These are phyloP conservation scores for Russula ochroleuca DNA, from an alignment of 768 basidiomycete genomes.

Conservation along the genomic window DNA sequence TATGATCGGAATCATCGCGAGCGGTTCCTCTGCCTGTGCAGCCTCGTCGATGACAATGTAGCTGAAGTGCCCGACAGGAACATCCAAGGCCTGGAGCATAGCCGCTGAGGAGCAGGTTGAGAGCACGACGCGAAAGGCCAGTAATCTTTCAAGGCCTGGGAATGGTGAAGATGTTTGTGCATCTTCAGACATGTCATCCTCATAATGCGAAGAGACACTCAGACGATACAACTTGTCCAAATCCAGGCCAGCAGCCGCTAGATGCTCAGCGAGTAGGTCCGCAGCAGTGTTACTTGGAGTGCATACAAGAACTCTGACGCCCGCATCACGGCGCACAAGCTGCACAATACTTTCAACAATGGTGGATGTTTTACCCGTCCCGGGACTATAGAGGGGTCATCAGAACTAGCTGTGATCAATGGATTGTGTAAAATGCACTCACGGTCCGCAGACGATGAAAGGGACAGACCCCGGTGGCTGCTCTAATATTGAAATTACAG, in stretches of 20 bases:
- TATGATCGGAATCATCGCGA: slow-evolving; percentile 43
- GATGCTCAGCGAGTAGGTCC: slow-evolving; percentile 34
- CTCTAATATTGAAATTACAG: slow-evolving; percentile 43
- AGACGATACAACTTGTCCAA: slow-evolving; percentile 46
- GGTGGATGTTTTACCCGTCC: slow-evolving; percentile 40
- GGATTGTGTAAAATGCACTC: slow-evolving; percentile 29
- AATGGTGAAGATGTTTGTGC: slow-evolving; percentile 37
- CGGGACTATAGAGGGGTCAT: slow-evolving; percentile 33
- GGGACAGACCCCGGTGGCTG: slow-evolving; percentile 46
- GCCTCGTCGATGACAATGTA: slow-evolving; percentile 65
- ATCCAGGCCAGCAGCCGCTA: slow-evolving; percentile 25
- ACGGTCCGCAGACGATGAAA: slow-evolving; percentile 64
- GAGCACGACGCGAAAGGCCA: slow-evolving; percentile 48
- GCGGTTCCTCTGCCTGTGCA: slow-evolving; percentile 59
- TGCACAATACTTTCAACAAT: slow-evolving; percentile 39
- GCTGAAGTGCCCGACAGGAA: slow-evolving; percentile 52
- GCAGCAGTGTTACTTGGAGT: slow-evolving; percentile 38
- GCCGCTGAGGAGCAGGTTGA: slow-evolving; percentile 54
- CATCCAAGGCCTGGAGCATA: slow-evolving; percentile 45
- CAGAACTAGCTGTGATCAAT: not conserved
- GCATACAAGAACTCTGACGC: slow-evolving; percentile 35
- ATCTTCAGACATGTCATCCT: slow-evolving; percentile 35
- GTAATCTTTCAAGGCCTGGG: slow-evolving; percentile 38
- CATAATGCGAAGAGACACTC: slow-evolving; percentile 44
- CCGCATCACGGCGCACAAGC: slow-evolving; percentile 29